Base-by-base conservation (phyloP, 805 yeast species). In the Barnettozyma pratensis region DNA sequence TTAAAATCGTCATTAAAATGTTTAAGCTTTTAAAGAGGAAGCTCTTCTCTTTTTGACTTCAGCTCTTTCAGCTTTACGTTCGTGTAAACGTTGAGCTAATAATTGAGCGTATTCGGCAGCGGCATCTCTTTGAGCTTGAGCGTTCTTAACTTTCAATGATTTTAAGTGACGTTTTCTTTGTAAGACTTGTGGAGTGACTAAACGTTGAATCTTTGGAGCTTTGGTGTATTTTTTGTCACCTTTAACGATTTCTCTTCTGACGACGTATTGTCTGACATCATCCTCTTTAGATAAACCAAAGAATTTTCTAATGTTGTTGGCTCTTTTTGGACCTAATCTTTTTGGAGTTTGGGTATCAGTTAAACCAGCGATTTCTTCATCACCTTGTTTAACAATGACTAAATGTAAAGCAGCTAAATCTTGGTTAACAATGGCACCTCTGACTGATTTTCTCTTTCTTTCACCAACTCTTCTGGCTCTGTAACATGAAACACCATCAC, bases 281-380 rank as follows among this genome's bases (percentile, higher is more conserved):
- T 87, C 95, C 74, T 87, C 94, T 80, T 87, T 85, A 76, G 92
- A 72, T 68, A 88, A 86, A 79, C 97, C 97, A 72, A 88, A 92
- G 96, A 94, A 91, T 77, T 92, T 91, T 86, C 97, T 89, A 76
- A 92, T 92, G 91, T 91, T 77, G 94, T 89, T 91, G 72, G 98
- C 98, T 85, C 98, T 88, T 94, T 92, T 92, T 77, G 98, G 98
- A 72, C 99, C 99, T 72, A 94, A 85, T 84, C 98, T 91, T 86
- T 92, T 94, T 80, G 99, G 97, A 70, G 85, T 85, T 72, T 91
- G 83, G 69, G 81, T 68, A 74, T 94, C 95, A 68, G 99, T 94
- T 70, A 94, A 81, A 76, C 99, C 99, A 68, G 79, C 96, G 63
- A 94, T 87, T 67, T 92, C 98, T 64, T 77, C 72, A 60, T 94